Conservation (phyloP, 768 basidiomycete genomes). For the Lentinula guzmanii region DNA sequence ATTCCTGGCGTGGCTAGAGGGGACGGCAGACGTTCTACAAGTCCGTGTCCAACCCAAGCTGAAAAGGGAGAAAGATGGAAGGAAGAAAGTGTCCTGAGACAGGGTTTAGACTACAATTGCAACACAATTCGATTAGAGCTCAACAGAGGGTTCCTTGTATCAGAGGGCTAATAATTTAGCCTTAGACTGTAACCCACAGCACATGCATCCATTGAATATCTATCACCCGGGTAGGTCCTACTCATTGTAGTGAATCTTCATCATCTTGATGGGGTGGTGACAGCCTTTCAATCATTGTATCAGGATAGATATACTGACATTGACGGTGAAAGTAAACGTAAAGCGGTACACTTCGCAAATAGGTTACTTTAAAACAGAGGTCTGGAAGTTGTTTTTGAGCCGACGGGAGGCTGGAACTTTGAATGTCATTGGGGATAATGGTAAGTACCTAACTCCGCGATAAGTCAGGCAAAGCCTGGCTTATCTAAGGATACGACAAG, state of each 20-base stretch:
- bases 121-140: background rate
- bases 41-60: background rate
- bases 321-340: constrained; percentile 37
- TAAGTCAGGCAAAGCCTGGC: too few species aligned
- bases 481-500: too few species aligned
- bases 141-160: constrained; percentile 1
- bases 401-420: background rate
- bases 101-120: background rate
- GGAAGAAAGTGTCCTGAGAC: background rate
- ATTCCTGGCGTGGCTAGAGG: background rate
- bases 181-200: background rate
- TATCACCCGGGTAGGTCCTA: background rate
- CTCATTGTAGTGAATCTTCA: background rate
- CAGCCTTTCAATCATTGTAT: too few species aligned
- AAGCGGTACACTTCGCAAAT: constrained; percentile 52
- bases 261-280: too few species aligned
- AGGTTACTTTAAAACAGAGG: constrained; percentile 71
- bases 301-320: background rate
- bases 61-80: constrained; percentile 4
- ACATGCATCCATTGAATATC: constrained; percentile 3
- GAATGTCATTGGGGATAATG: background rate
- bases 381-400: constrained; percentile 48
- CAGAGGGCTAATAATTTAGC: constrained; percentile 4
- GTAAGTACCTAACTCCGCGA: too few species aligned
- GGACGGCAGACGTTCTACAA: background rate